Evolutionary conservation across 1,139 yeast species (phyloP).

Genomic region (Yamadazyma taylorii): DNA sequence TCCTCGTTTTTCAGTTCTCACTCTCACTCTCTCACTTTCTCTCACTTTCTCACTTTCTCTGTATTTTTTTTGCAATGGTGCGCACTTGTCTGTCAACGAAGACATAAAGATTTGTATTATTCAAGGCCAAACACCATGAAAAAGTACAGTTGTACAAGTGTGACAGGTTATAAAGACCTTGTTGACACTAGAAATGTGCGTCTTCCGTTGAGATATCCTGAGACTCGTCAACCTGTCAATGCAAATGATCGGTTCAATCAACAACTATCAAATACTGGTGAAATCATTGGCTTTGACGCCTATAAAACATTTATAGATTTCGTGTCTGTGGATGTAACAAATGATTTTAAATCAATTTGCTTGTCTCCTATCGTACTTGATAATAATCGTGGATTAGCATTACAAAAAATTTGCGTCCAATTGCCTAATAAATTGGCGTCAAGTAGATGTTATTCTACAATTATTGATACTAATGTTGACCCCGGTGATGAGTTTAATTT

Average conservation of each 20-base stretch:
- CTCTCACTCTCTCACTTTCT: background rate
- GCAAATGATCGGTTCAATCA: conserved; percentile 27
- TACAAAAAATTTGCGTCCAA: conserved; percentile 28
- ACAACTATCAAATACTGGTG: conserved; percentile 25
- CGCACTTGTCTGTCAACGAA: background rate
- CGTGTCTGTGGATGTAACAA: conserved; percentile 28
- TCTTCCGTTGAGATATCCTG: conserved; percentile 36
- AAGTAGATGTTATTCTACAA: conserved; percentile 23
- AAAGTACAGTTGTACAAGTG: conserved; percentile 20
- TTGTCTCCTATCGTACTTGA: conserved; percentile 29
- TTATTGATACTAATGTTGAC: conserved; percentile 9
- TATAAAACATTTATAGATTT: conserved; percentile 21
- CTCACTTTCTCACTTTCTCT: background rate
- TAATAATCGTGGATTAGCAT: conserved; percentile 15
- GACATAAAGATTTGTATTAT: conserved; percentile 1
- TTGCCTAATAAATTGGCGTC: conserved; percentile 37
- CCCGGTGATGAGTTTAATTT: conserved; percentile 17
- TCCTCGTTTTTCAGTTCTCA: background rate
- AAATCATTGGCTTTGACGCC: conserved; percentile 22
- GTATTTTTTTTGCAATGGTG: background rate
- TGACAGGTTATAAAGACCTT: conserved; percentile 27
- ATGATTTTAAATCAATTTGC: conserved; percentile 30
- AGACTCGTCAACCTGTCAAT: background rate
- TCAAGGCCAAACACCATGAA: conserved; percentile 6
- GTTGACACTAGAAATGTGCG: conserved; percentile 21